Percentiles rank a stretch among this genome's conserved stretches.
Conservation (phyloP, 768 basidiomycete genomes). For the Leccinellum albellum region DNA sequence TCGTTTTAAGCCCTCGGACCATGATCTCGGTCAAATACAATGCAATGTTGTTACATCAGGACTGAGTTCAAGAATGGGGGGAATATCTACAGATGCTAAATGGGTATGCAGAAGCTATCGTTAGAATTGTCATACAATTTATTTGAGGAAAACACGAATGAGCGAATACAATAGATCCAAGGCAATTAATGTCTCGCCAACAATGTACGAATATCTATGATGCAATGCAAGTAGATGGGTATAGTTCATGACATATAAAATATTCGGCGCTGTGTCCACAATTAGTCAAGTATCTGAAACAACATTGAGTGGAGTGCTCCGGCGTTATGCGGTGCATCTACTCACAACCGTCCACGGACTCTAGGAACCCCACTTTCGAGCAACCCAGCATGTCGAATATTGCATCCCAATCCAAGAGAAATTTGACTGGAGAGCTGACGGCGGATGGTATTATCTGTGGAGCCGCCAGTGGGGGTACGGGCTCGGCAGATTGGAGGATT, state of each 20-base stretch:
- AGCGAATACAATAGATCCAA: not conserved
- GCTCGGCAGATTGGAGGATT: not conserved
- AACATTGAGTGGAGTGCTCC: not conserved
- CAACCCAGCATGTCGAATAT: slow-evolving; percentile 30
- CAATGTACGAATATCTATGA: not conserved
- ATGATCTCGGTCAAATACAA: slow-evolving; percentile 1
- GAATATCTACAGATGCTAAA: not conserved
- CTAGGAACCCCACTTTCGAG: not conserved
- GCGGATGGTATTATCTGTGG: slow-evolving; percentile 3
- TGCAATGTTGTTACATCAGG: not conserved
- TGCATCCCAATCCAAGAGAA: slow-evolving; percentile 28
- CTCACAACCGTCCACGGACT: slow-evolving; percentile 11
- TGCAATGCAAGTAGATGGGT: slow-evolving; percentile 2
- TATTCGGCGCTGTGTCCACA: not conserved
- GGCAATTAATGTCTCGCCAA: slow-evolving; percentile 4
- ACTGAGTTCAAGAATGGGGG: too few species aligned
- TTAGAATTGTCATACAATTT: not conserved
- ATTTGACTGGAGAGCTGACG: slow-evolving; percentile 15
- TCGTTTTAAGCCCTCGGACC: not conserved
- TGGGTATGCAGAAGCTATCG: not conserved
- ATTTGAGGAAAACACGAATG: not conserved
- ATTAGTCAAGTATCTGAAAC: slow-evolving; percentile 4
- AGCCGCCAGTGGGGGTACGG: not conserved
- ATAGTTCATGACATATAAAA: slow-evolving; percentile 3
- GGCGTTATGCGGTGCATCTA: not conserved